Percentiles rank a stretch among this genome's conserved stretches.
Evolutionary conservation across 805 yeast genomes (phyloP).

Genomic region (Candida andamanensis): DNA sequence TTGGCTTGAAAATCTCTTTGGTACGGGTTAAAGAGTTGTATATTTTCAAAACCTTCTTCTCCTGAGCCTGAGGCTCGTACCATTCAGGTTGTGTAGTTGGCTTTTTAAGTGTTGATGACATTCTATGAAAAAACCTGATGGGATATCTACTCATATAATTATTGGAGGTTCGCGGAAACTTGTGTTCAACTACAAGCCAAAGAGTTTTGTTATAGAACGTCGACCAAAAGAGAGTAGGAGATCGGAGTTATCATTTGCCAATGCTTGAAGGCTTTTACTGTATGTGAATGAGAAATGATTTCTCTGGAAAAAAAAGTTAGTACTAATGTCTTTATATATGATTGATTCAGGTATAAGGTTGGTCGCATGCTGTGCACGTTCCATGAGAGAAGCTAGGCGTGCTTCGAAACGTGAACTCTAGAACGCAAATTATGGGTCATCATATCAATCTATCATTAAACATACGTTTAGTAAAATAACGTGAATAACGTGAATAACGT

Average conservation of each 20-base stretch:
- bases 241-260: too few relatives aligned
- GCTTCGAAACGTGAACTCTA: constrained; percentile 35
- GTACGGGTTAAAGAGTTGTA: constrained; percentile 81
- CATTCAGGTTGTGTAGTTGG: constrained; percentile 35
- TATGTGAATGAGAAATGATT: too few relatives aligned
- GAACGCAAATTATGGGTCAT: constrained; percentile 46
- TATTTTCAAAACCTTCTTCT: constrained; percentile 44
- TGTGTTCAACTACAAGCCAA: too few relatives aligned
- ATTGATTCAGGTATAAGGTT: constrained; percentile 9
- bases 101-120: constrained; percentile 21
- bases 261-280: too few relatives aligned
- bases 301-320: too few relatives aligned
- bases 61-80: constrained; percentile 17
- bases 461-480: not conserved
- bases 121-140: constrained; percentile 9
- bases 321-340: too few relatives aligned
- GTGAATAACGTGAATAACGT: too few relatives aligned
- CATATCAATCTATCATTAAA: constrained; percentile 16
- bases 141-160: constrained; percentile 4
- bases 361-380: constrained; percentile 37
- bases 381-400: constrained; percentile 43
- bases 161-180: too few relatives aligned
- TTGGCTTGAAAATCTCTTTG: constrained; percentile 76
- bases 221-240: too few relatives aligned
- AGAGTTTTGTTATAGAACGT: not conserved